Percentiles rank a stretch among this genome's conserved stretches.
phyloP scores from a whole-genome alignment of 352 stramenopile species.

The Pythium myriotylum region DNA sequence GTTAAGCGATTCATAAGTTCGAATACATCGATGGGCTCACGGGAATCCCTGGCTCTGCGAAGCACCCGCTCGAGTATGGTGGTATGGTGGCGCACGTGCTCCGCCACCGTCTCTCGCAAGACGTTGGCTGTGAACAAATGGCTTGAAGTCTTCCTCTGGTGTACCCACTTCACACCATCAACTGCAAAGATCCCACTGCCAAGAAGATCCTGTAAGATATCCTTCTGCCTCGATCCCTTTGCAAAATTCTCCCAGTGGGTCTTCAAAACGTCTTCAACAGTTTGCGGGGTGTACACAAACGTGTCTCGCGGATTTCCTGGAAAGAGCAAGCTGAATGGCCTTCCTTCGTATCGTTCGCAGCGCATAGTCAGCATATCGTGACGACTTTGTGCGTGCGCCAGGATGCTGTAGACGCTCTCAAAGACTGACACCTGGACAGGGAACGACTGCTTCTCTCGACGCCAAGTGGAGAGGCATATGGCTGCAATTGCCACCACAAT shows the following conservation, averaged over 20 bases:
- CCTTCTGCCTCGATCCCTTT: constrained; percentile 43
- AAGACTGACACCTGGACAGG: constrained; percentile 29
- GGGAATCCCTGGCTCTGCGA: constrained; percentile 4
- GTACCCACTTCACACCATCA: constrained; percentile 46
- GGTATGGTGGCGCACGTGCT: constrained; percentile 6
- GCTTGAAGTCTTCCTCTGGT: constrained; percentile 55
- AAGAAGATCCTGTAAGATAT: constrained; percentile 36
- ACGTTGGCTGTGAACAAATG: constrained; percentile 51
- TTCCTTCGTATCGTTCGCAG: constrained; percentile 35
- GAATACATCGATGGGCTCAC: constrained; percentile 39
- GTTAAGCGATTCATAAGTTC: constrained; percentile 50
- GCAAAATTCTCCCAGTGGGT: constrained; percentile 74
- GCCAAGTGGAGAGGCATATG: neutral
- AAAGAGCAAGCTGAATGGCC: constrained; percentile 38
- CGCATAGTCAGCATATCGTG: constrained; percentile 49
- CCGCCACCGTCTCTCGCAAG: constrained; percentile 52
- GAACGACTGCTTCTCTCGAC: neutral
- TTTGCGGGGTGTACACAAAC: constrained; percentile 41
- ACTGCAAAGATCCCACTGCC: constrained; percentile 61
- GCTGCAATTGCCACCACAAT: no score
- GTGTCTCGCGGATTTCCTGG: constrained; percentile 36
- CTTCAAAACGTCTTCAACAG: constrained; percentile 58
- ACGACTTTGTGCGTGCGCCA: constrained; percentile 26
- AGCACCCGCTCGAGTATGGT: constrained; percentile 30
- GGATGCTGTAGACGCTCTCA: constrained; percentile 39